Percentiles rank a stretch among this genome's conserved stretches.
Conservation (phyloP, 208 protist genomes). For the Crithidia thermophila region DNA sequence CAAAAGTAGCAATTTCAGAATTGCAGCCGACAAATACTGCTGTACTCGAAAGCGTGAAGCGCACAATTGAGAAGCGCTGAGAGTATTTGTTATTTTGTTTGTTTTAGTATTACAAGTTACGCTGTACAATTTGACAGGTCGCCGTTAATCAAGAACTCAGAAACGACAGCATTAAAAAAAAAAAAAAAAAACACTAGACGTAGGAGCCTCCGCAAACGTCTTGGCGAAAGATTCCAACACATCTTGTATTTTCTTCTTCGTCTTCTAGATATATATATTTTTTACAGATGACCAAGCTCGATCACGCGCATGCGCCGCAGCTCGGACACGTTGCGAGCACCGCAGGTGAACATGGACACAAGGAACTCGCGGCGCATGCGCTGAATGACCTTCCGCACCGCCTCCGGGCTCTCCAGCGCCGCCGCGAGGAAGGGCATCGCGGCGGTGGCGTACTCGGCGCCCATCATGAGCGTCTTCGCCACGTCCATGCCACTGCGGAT, state of each 20-base stretch:
- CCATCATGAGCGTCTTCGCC: constrained; percentile 87
- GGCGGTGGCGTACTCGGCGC: constrained; percentile 77
- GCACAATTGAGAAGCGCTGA: background rate
- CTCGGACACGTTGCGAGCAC: constrained; percentile 75
- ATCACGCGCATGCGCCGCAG: constrained; percentile 62
- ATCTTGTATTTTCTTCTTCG: background rate
- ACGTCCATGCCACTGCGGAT: constrained; percentile 89
- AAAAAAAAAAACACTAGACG: too few species aligned
- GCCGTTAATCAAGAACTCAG: too few species aligned
- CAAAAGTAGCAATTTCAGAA: too few species aligned
- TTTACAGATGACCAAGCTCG: constrained; percentile 46
- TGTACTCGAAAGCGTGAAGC: too few species aligned
- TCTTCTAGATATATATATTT: background rate
- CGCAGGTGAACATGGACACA: constrained; percentile 91
- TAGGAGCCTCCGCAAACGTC: too few species aligned
- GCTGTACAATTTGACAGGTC: too few species aligned
- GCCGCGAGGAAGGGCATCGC: constrained; percentile 91
- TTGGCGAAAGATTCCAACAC: background rate
- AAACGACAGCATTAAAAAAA: background rate
- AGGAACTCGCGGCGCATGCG: constrained; percentile 72
- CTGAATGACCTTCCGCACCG: constrained; percentile 76
- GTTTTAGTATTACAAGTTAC: background rate
- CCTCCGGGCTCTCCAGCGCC: constrained; percentile 73
- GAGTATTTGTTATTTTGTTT: background rate
- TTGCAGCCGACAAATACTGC: too few species aligned